phyloP scores from a whole-genome alignment of 495 filamentous ascomycete species.

The Friedmanniomyces endolithicus region DNA sequence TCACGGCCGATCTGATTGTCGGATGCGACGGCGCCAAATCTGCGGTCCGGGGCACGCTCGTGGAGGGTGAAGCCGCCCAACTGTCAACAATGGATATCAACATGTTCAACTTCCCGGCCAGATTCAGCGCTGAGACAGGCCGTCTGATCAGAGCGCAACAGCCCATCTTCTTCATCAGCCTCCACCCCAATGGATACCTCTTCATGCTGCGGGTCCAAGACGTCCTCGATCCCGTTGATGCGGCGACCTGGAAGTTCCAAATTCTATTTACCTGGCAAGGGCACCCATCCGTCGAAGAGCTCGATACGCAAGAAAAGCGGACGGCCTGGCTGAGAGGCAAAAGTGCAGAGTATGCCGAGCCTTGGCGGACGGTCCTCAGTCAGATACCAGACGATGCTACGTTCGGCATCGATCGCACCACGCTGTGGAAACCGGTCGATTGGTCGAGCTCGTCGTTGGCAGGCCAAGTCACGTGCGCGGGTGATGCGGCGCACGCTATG shows the following conservation, averaged over 20 bases:
- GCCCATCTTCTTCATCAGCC: conserved; percentile 4
- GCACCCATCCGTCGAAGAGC: background rate
- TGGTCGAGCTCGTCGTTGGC: background rate
- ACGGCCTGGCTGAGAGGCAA: background rate
- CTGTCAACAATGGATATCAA: background rate
- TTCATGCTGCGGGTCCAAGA: background rate
- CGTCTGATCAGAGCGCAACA: background rate
- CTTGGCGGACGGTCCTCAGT: background rate
- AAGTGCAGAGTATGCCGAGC: background rate
- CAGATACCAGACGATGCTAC: background rate
- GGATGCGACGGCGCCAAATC: conserved; percentile 3
- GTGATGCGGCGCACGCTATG: conserved; percentile 1
- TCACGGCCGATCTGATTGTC: background rate
- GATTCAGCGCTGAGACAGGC: background rate
- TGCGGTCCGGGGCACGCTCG: background rate
- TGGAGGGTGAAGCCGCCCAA: background rate
- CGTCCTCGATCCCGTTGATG: background rate
- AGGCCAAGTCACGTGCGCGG: background rate
- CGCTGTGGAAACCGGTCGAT: background rate
- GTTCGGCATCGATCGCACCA: background rate
- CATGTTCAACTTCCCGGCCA: background rate
- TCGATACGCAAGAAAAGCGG: background rate
- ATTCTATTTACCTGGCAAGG: background rate
- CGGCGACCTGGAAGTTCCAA: background rate
- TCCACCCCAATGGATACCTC: background rate